These are phyloP conservation scores for Vaccinium corymbosum DNA, from an alignment of 148 eudicot species.

Conservation along the genomic window DNA sequence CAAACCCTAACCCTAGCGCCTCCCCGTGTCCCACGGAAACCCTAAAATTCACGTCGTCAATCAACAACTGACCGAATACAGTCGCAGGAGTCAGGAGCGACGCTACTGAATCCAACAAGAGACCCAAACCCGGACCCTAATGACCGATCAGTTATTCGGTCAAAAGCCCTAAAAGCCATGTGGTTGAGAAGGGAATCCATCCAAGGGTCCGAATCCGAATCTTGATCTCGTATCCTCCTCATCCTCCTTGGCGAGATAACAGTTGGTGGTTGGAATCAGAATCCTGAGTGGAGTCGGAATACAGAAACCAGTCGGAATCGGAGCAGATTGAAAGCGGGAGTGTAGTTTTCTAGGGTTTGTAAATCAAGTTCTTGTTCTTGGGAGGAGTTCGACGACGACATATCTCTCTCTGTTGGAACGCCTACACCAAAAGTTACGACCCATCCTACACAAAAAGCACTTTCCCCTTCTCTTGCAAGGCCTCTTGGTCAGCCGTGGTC, in stretches of 20 bases:
- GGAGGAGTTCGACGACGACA: too few relatives aligned
- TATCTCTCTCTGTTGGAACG: neutral
- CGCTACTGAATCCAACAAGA: neutral
- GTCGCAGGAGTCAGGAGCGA: neutral
- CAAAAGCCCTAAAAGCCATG: constrained; percentile 19
- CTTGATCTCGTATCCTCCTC: neutral
- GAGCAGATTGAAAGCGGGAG: constrained; percentile 3
- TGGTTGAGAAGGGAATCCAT: neutral
- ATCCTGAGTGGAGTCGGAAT: constrained; percentile 15
- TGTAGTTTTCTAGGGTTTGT: neutral
- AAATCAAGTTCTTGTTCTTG: neutral
- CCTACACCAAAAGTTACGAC: too few relatives aligned
- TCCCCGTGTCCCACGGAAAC: neutral
- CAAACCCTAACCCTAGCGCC: neutral
- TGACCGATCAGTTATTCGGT: constrained; percentile 3
- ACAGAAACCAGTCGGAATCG: constrained; percentile 21
- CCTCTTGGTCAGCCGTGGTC: too few relatives aligned
- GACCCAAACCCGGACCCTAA: constrained; percentile 18
- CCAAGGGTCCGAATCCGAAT: constrained; percentile 11
- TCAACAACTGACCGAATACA: neutral
- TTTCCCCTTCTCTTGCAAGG: too few relatives aligned
- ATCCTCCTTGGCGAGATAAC: constrained; percentile 22
- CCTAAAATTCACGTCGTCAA: constrained; percentile 4
- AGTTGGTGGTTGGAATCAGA: constrained; percentile 31
- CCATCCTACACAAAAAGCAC: too few relatives aligned